Evolutionary conservation across 1,284 basidiomycete genomes (phyloP).

Genomic region (Cryptococcus sp.): DNA sequence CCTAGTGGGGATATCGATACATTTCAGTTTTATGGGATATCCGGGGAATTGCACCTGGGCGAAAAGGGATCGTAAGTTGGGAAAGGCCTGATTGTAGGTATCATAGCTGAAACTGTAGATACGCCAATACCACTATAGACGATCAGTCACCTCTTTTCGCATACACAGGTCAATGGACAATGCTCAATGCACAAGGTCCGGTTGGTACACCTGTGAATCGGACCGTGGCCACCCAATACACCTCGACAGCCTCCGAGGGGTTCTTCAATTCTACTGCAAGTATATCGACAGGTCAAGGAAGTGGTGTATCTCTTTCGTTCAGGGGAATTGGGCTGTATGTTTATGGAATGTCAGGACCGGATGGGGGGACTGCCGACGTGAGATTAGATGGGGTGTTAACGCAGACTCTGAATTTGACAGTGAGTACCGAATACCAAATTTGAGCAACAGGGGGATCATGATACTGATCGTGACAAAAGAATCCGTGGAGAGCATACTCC

Average conservation of each 20-base stretch:
- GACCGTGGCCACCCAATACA: conserved; percentile 3
- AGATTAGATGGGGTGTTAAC: conserved; percentile 3
- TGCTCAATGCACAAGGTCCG: conserved; percentile 4
- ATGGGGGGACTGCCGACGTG: conserved; percentile 8
- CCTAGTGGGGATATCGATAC: neutral
- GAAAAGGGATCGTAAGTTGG: neutral
- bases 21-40: conserved; percentile 25
- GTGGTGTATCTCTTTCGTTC: neutral
- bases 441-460: neutral
- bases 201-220: conserved; percentile 2
- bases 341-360: conserved; percentile 6
- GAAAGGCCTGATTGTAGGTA: neutral
- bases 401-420: conserved; percentile 6
- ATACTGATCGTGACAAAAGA: neutral
- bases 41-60: neutral
- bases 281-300: conserved; percentile 4
- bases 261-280: conserved; percentile 13
- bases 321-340: conserved; percentile 5
- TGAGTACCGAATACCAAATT: neutral
- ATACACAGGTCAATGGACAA: conserved; percentile 19
- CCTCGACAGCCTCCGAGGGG: neutral
- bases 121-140: conserved; percentile 22
- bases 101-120: neutral
- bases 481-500: conserved; percentile 12
- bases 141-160: conserved; percentile 14